Conservation (phyloP, 768 basidiomycete genomes). For the Calocybe gangraenosa region DNA sequence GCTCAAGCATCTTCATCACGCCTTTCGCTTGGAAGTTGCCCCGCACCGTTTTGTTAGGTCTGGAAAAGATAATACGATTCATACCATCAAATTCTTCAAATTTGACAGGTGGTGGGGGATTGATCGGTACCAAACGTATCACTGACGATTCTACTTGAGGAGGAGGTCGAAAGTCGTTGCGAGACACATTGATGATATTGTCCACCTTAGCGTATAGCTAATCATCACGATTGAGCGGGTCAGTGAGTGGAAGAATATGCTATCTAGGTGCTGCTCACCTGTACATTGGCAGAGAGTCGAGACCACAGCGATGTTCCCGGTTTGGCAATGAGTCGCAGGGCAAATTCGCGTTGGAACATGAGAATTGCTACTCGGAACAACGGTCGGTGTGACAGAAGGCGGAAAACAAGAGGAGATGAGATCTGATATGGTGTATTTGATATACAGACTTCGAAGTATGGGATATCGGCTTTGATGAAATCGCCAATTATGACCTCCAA, state of each 20-base stretch:
- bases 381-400: constrained; percentile 92
- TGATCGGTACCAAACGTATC: constrained; percentile 84
- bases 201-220: constrained; percentile 92
- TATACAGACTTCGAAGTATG: constrained; percentile 99
- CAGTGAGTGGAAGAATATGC: neutral
- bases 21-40: constrained; percentile 93
- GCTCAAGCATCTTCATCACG: constrained; percentile 90
- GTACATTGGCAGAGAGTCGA: constrained; percentile 92
- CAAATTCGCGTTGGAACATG: constrained; percentile 99
- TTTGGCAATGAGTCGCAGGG: constrained; percentile 82
- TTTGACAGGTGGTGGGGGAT: constrained; percentile 92
- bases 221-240: neutral
- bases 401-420: constrained; percentile 96
- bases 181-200: constrained; percentile 93
- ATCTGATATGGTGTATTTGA: constrained; percentile 99
- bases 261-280: constrained; percentile 30
- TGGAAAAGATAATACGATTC: constrained; percentile 82
- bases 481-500: constrained; percentile 95
- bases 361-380: constrained; percentile 92
- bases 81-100: constrained; percentile 99
- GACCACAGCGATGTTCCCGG: constrained; percentile 90
- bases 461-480: constrained; percentile 96
- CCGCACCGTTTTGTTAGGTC: constrained; percentile 87
- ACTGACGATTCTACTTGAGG: constrained; percentile 94
- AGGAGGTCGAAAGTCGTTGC: constrained; percentile 94